Conservation (phyloP, 345 rosid genomes). For the Corymbia maculata region DNA sequence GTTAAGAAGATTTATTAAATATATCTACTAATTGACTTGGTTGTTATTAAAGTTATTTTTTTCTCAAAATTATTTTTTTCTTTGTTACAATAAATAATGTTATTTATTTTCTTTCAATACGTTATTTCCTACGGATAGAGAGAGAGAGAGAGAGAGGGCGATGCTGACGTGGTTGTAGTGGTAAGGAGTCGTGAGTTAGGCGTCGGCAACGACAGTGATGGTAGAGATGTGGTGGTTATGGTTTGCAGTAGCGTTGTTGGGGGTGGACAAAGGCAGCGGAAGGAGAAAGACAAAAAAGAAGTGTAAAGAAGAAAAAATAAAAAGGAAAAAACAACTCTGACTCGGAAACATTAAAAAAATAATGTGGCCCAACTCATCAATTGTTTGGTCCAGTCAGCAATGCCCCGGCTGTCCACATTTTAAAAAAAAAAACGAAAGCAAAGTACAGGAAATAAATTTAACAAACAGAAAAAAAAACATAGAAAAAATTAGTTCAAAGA, state of each 20-base stretch:
- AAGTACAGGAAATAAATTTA: background rate
- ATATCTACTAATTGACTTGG: too few species aligned
- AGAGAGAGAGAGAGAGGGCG: background rate
- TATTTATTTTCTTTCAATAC: too few species aligned
- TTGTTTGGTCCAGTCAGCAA: background rate
- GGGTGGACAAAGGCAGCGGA: background rate
- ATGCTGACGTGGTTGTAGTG: conserved; percentile 16
- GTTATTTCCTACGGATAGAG: background rate
- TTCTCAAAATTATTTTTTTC: too few species aligned
- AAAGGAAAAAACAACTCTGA: background rate
- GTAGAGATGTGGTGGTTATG: background rate
- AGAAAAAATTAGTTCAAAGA: background rate
- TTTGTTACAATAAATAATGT: too few species aligned
- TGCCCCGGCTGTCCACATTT: background rate
- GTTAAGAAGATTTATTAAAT: too few species aligned
- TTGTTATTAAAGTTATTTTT: too few species aligned
- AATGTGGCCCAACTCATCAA: background rate
- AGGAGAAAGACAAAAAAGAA: background rate
- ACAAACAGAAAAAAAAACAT: background rate
- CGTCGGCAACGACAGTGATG: background rate
- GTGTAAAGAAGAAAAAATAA: background rate
- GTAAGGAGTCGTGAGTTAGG: background rate
- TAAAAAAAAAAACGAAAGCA: background rate
- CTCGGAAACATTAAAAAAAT: background rate
- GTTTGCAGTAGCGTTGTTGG: background rate